Evolutionary conservation across 1,284 basidiomycete genomes (phyloP).

Genomic region (Porogramme epimiltina): DNA sequence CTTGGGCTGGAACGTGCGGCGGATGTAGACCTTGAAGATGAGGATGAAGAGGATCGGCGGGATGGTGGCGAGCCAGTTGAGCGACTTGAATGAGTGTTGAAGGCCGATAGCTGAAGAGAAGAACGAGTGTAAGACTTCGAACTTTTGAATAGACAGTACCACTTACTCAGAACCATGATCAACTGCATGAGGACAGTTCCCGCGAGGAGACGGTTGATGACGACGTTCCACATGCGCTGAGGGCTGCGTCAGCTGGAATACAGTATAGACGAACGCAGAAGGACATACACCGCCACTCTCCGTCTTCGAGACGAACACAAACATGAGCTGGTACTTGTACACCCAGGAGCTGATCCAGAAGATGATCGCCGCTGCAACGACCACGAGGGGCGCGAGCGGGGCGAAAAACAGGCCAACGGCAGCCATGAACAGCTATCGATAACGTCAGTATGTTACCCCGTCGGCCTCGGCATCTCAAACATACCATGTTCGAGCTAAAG

Average conservation of each 20-base stretch:
- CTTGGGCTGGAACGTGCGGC: slow-evolving; percentile 61
- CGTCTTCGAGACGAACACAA: slow-evolving; percentile 84
- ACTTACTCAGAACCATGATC: slow-evolving; percentile 84
- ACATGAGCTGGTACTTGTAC: slow-evolving; percentile 94
- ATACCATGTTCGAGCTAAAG: slow-evolving; percentile 66
- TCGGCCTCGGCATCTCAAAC: slow-evolving; percentile 7
- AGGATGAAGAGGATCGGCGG: slow-evolving; percentile 80
- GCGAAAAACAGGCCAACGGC: slow-evolving; percentile 90
- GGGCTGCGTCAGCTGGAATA: slow-evolving; percentile 3
- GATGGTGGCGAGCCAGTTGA: slow-evolving; percentile 70
- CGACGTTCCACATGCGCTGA: slow-evolving; percentile 90
- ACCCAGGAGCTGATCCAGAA: slow-evolving; percentile 85
- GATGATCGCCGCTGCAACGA: slow-evolving; percentile 73
- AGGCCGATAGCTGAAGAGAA: slow-evolving; percentile 74
- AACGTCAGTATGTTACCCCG: neutral
- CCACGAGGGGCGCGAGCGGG: slow-evolving; percentile 87
- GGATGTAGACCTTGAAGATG: slow-evolving; percentile 83
- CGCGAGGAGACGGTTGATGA: slow-evolving; percentile 82
- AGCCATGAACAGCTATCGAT: slow-evolving; percentile 81
- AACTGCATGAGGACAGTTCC: slow-evolving; percentile 82
- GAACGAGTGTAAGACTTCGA: neutral
- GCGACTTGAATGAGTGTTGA: slow-evolving; percentile 73
- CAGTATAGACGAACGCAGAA: neutral
- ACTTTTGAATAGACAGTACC: slow-evolving; percentile 23
- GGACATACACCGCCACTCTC: slow-evolving; percentile 86